These are phyloP conservation scores for Penicillium waksmanii DNA, from an alignment of 495 filamentous ascomycete species.

Conservation along the genomic window DNA sequence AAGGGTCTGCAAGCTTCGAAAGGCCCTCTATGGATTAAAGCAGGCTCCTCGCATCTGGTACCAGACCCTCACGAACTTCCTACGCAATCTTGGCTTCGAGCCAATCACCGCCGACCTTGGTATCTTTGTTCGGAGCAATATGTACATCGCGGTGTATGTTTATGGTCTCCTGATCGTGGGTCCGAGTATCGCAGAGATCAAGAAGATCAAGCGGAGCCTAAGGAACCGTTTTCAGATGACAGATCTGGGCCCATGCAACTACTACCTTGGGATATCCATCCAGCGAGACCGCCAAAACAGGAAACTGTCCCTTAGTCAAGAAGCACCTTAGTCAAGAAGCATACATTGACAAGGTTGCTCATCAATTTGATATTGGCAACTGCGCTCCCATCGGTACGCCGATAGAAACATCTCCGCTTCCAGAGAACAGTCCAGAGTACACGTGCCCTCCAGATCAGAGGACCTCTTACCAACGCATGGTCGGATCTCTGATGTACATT, in stretches of 20 bases:
- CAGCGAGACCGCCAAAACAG: constrained; percentile 26
- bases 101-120: constrained; percentile 24
- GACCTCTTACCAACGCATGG: constrained; percentile 19
- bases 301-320: constrained; percentile 5
- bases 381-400: constrained; percentile 15
- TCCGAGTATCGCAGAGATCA: constrained; percentile 24
- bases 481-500: constrained; percentile 33
- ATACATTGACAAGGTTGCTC: background rate
- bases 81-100: constrained; percentile 32
- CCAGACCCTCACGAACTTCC: constrained; percentile 34
- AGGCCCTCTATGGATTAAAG: constrained; percentile 47
- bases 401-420: constrained; percentile 15
- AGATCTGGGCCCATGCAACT: constrained; percentile 32
- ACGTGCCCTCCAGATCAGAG: background rate
- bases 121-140: constrained; percentile 27
- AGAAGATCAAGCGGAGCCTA: constrained; percentile 28
- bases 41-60: constrained; percentile 45
- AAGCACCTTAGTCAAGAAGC: constrained; percentile 1
- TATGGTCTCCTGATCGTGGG: constrained; percentile 38
- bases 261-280: constrained; percentile 41
- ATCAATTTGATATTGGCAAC: constrained; percentile 1
- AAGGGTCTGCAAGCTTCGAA: constrained; percentile 28
- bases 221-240: constrained; percentile 14
- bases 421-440: constrained; percentile 16
- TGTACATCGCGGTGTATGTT: constrained; percentile 37